Conservation (phyloP, 2,329 filamentous ascomycete species). For the Colletotrichum sp. region DNA sequence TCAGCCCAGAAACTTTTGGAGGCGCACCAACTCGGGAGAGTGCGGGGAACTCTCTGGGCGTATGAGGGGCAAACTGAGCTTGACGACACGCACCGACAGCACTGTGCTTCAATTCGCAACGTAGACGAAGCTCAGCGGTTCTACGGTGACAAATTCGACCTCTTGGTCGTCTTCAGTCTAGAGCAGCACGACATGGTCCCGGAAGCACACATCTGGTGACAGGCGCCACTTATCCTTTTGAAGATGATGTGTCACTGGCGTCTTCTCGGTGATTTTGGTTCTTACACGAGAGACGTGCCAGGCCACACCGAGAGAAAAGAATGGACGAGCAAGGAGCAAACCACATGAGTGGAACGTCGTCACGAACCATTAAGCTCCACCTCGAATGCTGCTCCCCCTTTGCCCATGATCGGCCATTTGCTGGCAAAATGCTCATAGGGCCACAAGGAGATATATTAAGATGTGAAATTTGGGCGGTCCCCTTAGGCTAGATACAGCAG, state of each 20-base stretch:
- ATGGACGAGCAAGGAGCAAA: background rate
- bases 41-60: constrained; percentile 14
- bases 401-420: background rate
- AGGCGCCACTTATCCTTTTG: background rate
- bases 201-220: background rate
- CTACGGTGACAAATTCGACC: background rate
- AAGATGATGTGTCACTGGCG: background rate
- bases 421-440: background rate
- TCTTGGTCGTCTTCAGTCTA: background rate
- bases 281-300: background rate
- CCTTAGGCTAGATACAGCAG: background rate
- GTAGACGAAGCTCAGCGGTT: background rate
- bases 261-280: background rate
- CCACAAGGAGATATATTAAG: background rate
- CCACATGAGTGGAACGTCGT: background rate
- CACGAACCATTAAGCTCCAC: background rate
- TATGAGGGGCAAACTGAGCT: constrained; percentile 14
- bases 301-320: background rate
- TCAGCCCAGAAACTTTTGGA: constrained; percentile 5
- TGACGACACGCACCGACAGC: background rate
- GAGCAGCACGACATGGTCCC: background rate
- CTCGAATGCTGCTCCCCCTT: background rate
- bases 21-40: constrained; percentile 5
- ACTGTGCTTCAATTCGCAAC: background rate
- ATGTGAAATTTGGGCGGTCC: background rate